phyloP scores from a whole-genome alignment of 148 eudicot genomes.

The Cornus florida region DNA sequence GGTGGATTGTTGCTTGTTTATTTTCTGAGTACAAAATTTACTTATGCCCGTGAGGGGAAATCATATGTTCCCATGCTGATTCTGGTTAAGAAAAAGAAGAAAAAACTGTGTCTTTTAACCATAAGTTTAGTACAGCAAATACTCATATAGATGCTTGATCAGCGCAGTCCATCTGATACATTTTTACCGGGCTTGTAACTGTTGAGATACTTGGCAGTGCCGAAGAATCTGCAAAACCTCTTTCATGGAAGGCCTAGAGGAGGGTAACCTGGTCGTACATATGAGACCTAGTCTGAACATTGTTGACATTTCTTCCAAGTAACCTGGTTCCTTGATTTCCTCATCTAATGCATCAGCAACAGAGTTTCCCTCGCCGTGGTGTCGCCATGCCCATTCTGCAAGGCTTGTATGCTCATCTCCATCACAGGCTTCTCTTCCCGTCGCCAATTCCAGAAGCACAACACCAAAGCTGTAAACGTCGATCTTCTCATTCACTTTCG shows the following conservation, averaged over 20 bases:
- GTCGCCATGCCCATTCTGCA: constrained; percentile 65
- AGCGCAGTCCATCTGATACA: constrained; percentile 3
- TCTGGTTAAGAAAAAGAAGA: neutral
- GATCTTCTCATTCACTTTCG: constrained; percentile 57
- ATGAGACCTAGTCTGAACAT: constrained; percentile 52
- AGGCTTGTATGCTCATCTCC: constrained; percentile 49
- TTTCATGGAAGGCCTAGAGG: constrained; percentile 58
- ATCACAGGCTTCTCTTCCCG: constrained; percentile 51
- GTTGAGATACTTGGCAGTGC: constrained; percentile 13
- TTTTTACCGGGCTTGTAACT: constrained; percentile 34
- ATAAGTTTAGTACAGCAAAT: neutral
- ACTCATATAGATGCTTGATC: neutral
- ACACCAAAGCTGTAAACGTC: constrained; percentile 67
- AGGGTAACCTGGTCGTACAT: constrained; percentile 50
- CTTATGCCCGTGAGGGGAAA: neutral
- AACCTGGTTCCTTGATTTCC: constrained; percentile 22
- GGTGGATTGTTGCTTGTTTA: too few species aligned
- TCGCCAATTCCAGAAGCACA: constrained; percentile 52
- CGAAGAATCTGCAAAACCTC: constrained; percentile 49
- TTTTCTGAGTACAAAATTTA: neutral
- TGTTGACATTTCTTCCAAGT: constrained; percentile 44
- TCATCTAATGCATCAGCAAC: constrained; percentile 37
- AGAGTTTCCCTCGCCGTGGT: constrained; percentile 32
- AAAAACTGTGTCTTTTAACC: neutral
- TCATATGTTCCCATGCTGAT: neutral